These are phyloP conservation scores for Dactylis glomerata DNA, from an alignment of 176 grass and related monocot species.

Conservation along the genomic window DNA sequence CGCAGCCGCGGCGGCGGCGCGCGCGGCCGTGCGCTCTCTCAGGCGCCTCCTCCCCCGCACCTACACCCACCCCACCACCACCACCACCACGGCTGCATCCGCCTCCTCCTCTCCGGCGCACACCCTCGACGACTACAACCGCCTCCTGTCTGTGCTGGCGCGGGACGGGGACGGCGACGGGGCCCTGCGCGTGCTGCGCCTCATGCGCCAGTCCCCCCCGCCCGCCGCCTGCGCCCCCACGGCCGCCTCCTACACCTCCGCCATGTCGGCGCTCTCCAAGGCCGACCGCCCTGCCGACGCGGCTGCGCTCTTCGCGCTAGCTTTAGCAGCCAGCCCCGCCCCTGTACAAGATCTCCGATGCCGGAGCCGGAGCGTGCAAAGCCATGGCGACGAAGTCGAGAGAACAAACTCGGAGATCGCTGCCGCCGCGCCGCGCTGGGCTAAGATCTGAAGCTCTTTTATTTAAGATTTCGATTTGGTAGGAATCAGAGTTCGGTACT, in stretches of 20 bases:
- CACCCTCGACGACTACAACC: conserved; percentile 64
- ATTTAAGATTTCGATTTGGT: too few relatives aligned
- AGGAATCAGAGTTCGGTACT: too few relatives aligned
- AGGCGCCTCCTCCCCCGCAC: conserved; percentile 17
- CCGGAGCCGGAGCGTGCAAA: too few relatives aligned
- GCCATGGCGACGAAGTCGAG: too few relatives aligned
- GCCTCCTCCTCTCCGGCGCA: conserved; percentile 27
- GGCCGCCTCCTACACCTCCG: conserved; percentile 57
- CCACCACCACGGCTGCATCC: neutral
- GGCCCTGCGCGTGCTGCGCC: conserved; percentile 63
- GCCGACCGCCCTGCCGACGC: conserved; percentile 52
- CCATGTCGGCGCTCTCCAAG: conserved; percentile 63
- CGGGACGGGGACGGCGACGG: conserved; percentile 44
- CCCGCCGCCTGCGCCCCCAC: conserved; percentile 42
- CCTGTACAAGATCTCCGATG: too few relatives aligned
- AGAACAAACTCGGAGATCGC: too few relatives aligned
- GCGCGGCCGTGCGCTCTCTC: conserved; percentile 34
- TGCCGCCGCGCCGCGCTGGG: too few relatives aligned
- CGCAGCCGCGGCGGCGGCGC: conserved; percentile 32
- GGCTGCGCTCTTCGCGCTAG: conserved; percentile 67
- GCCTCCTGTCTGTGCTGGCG: conserved; percentile 54
- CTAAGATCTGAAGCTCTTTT: too few relatives aligned
- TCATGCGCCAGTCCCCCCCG: conserved; percentile 42
- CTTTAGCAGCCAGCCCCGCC: too few relatives aligned
- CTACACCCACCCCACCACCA: conserved; percentile 3